These are phyloP conservation scores for Ogataea saltuana DNA, from an alignment of 805 yeast species.

Conservation along the genomic window DNA sequence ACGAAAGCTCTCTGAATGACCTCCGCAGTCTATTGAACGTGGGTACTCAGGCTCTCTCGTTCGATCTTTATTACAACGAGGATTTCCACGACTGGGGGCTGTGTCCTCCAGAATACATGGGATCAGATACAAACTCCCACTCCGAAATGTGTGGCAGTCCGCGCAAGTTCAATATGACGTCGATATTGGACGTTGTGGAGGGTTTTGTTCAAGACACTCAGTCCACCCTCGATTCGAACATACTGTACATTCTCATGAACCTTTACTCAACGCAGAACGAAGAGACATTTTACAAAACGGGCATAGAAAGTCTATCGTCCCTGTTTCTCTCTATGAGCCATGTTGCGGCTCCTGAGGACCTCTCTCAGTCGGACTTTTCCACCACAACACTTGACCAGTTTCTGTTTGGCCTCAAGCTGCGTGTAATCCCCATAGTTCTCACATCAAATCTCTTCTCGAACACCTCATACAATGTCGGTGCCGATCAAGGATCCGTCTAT, in stretches of 20 bases:
- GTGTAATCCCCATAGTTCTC: conserved; percentile 41
- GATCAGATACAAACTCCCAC: conserved; percentile 22
- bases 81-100: conserved; percentile 50
- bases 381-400: conserved; percentile 34
- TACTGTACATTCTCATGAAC: conserved; percentile 43
- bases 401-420: conserved; percentile 35
- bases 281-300: conserved; percentile 10
- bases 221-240: conserved; percentile 46
- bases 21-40: conserved; percentile 38
- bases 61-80: conserved; percentile 61
- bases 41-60: conserved; percentile 48
- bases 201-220: conserved; percentile 43
- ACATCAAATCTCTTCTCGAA: conserved; percentile 30
- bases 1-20: conserved; percentile 29
- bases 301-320: conserved; percentile 12
- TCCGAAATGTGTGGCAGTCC: conserved; percentile 17
- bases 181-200: conserved; percentile 33
- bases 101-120: conserved; percentile 46
- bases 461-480: conserved; percentile 33
- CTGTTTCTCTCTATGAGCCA: conserved; percentile 1
- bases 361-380: background rate
- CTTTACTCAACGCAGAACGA: conserved; percentile 28
- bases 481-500: conserved; percentile 17
- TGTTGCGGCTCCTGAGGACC: conserved; percentile 1
- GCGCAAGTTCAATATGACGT: conserved; percentile 22